Evolutionary conservation across 495 filamentous ascomycete genomes (phyloP).

Genomic region (Penicillium cataractarum): DNA sequence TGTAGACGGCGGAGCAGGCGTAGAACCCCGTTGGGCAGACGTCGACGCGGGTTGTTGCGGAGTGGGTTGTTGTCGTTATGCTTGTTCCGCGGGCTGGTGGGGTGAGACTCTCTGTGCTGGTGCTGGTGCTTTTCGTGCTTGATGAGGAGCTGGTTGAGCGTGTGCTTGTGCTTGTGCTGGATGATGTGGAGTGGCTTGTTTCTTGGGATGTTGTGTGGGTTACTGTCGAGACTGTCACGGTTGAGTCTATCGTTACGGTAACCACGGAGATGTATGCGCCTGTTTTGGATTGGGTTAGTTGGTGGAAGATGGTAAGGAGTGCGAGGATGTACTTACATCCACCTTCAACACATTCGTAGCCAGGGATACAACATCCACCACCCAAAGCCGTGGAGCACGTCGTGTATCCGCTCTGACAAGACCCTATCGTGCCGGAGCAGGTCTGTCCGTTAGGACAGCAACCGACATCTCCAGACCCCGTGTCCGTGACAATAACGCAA

Average conservation of each 20-base stretch:
- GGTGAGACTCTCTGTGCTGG: constrained; percentile 29
- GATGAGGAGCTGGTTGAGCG: neutral
- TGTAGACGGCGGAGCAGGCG: constrained; percentile 65
- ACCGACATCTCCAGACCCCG: constrained; percentile 75
- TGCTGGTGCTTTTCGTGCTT: neutral
- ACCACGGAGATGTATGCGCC: constrained; percentile 50
- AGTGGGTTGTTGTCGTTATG: constrained; percentile 31
- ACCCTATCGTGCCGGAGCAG: constrained; percentile 66
- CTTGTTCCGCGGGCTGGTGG: constrained; percentile 59
- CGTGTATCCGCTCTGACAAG: constrained; percentile 66
- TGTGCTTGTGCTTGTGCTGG: neutral
- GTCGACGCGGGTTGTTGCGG: constrained; percentile 24
- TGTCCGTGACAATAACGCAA: constrained; percentile 74
- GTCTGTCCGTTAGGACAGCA: constrained; percentile 77
- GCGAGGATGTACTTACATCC: constrained; percentile 66
- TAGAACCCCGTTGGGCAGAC: constrained; percentile 76
- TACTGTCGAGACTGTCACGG: constrained; percentile 44
- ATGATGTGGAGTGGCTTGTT: constrained; percentile 31
- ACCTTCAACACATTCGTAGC: constrained; percentile 74
- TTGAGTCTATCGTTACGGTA: constrained; percentile 51
- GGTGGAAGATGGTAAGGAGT: neutral
- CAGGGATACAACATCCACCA: constrained; percentile 86
- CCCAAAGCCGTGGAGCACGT: constrained; percentile 70
- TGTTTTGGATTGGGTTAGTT: constrained; percentile 12
- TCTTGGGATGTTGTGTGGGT: constrained; percentile 43